These are phyloP conservation scores for Alternaria infectoria DNA, from an alignment of 2,329 filamentous ascomycete genomes.

Conservation along the genomic window DNA sequence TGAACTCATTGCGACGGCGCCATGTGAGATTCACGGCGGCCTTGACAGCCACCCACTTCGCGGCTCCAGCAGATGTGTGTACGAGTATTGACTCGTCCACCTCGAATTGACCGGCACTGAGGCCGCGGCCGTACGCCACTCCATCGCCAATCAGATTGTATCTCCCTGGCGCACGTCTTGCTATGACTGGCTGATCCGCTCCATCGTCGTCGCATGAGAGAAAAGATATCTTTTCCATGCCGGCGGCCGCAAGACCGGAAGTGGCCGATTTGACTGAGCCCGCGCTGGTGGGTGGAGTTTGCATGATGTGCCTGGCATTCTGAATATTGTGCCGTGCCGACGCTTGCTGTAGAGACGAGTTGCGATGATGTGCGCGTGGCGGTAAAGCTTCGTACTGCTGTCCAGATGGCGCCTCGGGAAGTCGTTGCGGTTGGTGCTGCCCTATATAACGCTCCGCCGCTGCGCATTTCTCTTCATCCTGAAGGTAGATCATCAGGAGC, in stretches of 20 bases:
- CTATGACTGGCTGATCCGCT: background rate
- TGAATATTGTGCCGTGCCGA: too few species aligned
- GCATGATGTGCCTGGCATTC: too few species aligned
- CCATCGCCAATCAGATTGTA: background rate
- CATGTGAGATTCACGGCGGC: background rate
- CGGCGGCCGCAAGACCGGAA: background rate
- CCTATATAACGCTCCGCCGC: too few species aligned
- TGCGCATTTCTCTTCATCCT: too few species aligned
- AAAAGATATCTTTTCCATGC: background rate
- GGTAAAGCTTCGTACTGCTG: too few species aligned
- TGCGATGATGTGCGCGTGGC: background rate
- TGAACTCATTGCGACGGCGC: background rate
- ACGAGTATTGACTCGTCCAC: background rate
- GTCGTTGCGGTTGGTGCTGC: too few species aligned
- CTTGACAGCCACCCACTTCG: too few species aligned
- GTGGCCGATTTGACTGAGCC: background rate
- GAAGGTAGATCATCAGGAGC: too few species aligned
- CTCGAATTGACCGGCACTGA: background rate
- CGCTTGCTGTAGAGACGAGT: background rate
- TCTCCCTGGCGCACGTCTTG: background rate
- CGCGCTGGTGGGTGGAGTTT: background rate
- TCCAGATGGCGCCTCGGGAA: too few species aligned
- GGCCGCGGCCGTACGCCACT: background rate
- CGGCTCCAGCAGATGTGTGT: rapidly evolving
- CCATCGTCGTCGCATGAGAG: background rate